A percentile compares a stretch with the other conserved stretches of the same genome.
phyloP scores from a whole-genome alignment of 495 filamentous ascomycete species.

The Penicillium mononematosum region DNA sequence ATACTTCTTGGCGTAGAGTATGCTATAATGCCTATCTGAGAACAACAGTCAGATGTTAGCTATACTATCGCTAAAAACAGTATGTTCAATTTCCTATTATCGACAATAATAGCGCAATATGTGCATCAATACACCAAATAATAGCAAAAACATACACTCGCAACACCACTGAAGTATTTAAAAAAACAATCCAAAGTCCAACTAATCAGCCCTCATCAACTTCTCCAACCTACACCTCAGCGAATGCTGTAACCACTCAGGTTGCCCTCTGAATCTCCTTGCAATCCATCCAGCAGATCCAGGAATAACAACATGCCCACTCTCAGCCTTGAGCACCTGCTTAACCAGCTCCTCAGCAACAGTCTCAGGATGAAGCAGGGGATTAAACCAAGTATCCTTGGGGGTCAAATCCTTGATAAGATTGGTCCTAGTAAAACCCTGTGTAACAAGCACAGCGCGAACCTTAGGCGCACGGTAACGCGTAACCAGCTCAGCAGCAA shows the following conservation, averaged over 20 bases:
- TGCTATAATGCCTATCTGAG: neutral
- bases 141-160: neutral
- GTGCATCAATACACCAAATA: neutral
- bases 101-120: neutral
- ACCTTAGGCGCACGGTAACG: slow-evolving; percentile 63
- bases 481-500: slow-evolving; percentile 59
- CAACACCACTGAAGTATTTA: neutral
- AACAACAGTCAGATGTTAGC: neutral
- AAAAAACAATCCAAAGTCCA: neutral
- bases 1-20: neutral
- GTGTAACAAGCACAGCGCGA: slow-evolving; percentile 64
- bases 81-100: neutral
- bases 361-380: slow-evolving; percentile 58
- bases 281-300: slow-evolving; percentile 31
- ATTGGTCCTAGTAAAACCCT: slow-evolving; percentile 60
- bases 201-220: slow-evolving; percentile 29
- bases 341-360: slow-evolving; percentile 63
- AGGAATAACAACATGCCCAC: slow-evolving; percentile 59
- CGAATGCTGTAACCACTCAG: slow-evolving; percentile 44
- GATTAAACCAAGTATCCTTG: slow-evolving; percentile 54
- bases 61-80: neutral
- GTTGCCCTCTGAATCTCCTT: slow-evolving; percentile 35
- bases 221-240: slow-evolving; percentile 33
- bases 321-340: slow-evolving; percentile 56
- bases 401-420: slow-evolving; percentile 59